Evolutionary conservation across 2,329 filamentous ascomycete species (phyloP).

Genomic region (Xylariaceae sp.): DNA sequence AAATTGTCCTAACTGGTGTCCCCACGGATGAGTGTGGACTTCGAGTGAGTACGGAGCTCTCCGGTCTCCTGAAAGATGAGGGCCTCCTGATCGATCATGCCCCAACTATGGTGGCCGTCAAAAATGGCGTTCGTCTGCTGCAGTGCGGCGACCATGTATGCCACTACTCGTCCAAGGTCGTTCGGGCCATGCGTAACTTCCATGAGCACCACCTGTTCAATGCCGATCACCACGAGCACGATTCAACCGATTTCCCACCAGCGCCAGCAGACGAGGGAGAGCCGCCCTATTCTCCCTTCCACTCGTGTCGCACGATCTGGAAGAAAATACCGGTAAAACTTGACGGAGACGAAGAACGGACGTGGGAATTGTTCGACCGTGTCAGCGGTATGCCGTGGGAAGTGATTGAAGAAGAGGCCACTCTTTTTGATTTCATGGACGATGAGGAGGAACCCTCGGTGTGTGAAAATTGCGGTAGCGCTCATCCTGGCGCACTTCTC

Average conservation of each 20-base stretch:
- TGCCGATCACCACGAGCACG: conserved; percentile 25
- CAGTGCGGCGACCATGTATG: conserved; percentile 32
- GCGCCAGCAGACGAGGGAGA: conserved; percentile 42
- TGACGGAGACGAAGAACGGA: conserved; percentile 38
- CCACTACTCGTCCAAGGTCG: conserved; percentile 41
- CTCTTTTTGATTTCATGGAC: conserved; percentile 28
- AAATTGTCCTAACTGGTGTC: conserved; percentile 50
- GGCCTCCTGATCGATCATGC: conserved; percentile 48
- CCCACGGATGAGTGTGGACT: conserved; percentile 47
- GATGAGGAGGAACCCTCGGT: conserved; percentile 26
- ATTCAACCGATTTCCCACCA: conserved; percentile 35
- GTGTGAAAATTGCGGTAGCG: conserved; percentile 33
- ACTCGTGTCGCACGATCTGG: conserved; percentile 47
- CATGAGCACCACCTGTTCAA: conserved; percentile 29
- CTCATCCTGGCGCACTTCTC: conserved; percentile 31
- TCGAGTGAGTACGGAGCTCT: conserved; percentile 45
- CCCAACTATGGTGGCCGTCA: conserved; percentile 41
- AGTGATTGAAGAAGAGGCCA: conserved; percentile 30
- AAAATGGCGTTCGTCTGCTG: conserved; percentile 39
- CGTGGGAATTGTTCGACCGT: conserved; percentile 47
- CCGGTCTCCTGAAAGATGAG: conserved; percentile 51
- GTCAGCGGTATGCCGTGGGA: conserved; percentile 33
- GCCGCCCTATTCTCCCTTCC: conserved; percentile 38
- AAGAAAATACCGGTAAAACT: conserved; percentile 45
- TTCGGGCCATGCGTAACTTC: conserved; percentile 39